Evolutionary conservation across 2,329 filamentous ascomycete species (phyloP), one percentile per base, ranked within the genome.

Genomic region (Hysterium pulicare): DNA sequence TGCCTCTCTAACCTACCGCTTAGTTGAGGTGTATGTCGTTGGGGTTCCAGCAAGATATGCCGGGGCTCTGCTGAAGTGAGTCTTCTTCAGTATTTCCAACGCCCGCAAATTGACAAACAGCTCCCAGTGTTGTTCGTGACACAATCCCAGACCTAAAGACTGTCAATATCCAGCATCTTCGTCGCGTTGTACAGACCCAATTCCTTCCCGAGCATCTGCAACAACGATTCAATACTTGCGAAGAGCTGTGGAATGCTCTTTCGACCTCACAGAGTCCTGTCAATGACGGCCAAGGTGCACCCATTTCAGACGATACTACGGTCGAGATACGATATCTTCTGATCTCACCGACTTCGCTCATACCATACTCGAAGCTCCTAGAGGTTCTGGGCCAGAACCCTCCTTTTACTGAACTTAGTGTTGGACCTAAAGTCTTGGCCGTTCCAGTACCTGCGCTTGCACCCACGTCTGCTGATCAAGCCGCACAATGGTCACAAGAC

Each of bases 391-490:
- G 54, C 38, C 50, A 62, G 22, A 62, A 68, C 32, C 57, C 67
- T 11, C 69, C 70, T 3, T 72, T 73, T 49, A 58, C 57, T 26
- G 55, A 46, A 17, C 40, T 46, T 33, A 57, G 60, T 33, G 65
- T 61, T 38, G 62, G 66, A 3, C 70, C 80, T 34, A 80, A 80
- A 55, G 69, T 90, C 38, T 74, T 77, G 40, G 76, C 74, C 41
- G 79, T 88, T 41, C 78, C 81, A 0, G 83, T 93, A 10, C 88
- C 88, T 5, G 71, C 84, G 20, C 71, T 88, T 33, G 77, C 87
- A 19, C 88, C 88, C 2, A 89, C 84, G 4, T 90, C 86, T 3
- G 79, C 84, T 52, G 75, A 84, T 30, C 86, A 91, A 64, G 86
- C 88, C 7, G 79, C 78, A 20, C 72, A 80, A 61, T 93, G 87